Conservation (phyloP, 31 red algal genomes). For the Asparagopsis taxiformis region DNA sequence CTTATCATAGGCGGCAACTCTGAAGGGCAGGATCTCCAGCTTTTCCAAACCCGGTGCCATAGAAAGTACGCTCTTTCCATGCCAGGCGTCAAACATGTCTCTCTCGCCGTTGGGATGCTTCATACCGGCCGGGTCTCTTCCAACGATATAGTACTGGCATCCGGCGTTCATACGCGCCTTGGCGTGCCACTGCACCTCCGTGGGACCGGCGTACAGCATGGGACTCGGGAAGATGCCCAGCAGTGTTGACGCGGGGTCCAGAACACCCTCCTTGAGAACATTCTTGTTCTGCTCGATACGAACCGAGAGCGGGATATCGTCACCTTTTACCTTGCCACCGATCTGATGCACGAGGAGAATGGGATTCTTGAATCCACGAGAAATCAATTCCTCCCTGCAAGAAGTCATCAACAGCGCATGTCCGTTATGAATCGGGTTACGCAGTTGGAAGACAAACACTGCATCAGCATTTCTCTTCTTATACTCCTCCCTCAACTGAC, state of each 20-base stretch:
- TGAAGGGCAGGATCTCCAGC: slow-evolving; percentile 97
- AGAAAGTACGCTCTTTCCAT: slow-evolving; percentile 96
- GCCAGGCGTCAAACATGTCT: slow-evolving; percentile 97
- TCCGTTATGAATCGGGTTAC: slow-evolving; percentile 99
- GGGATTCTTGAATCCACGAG: slow-evolving; percentile 94
- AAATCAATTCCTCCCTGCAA: slow-evolving; percentile 89
- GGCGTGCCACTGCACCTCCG: slow-evolving; percentile 99
- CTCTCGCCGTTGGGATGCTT: slow-evolving; percentile 90
- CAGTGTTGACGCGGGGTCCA: slow-evolving; percentile 89
- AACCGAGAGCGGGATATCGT: slow-evolving; percentile 89
- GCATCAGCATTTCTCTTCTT: slow-evolving; percentile 81
- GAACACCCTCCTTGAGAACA: slow-evolving; percentile 83
- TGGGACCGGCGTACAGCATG: slow-evolving; percentile 97
- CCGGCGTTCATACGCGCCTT: slow-evolving; percentile 98
- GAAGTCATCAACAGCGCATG: slow-evolving; percentile 94
- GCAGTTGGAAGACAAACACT: slow-evolving; percentile 98
- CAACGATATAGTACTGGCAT: slow-evolving; percentile 98
- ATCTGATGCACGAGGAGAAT: slow-evolving; percentile 98
- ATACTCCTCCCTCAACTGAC: slow-evolving; percentile 83
- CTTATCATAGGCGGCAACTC: slow-evolving; percentile 95
- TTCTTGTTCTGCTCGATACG: slow-evolving; percentile 93
- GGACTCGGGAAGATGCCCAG: slow-evolving; percentile 97
- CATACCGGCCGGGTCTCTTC: slow-evolving; percentile 97
- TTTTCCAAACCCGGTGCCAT: slow-evolving; percentile 94
- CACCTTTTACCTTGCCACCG: slow-evolving; percentile 95